These are phyloP conservation scores for Sideroxylon spinosum DNA, from an alignment of 179 eudicot species.

Conservation along the genomic window DNA sequence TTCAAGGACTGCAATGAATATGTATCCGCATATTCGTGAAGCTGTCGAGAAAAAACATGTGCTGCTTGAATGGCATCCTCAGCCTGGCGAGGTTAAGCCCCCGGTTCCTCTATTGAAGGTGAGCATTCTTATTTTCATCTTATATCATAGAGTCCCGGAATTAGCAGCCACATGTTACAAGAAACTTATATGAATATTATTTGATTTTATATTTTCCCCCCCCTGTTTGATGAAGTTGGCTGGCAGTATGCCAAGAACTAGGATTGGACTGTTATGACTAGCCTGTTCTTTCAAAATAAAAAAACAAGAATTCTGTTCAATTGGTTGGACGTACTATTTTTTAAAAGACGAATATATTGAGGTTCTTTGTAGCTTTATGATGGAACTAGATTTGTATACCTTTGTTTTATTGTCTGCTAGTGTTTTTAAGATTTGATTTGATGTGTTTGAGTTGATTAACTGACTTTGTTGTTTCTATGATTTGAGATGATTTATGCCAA, in stretches of 20 bases:
- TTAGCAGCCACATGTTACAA: neutral
- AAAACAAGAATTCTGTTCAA: too few relatives aligned
- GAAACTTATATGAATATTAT: neutral
- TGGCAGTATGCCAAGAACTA: neutral
- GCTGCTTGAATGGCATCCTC: slow-evolving; percentile 96
- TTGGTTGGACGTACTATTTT: too few relatives aligned
- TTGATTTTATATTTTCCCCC: neutral
- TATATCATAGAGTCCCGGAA: neutral
- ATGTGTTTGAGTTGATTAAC: slow-evolving; percentile 8
- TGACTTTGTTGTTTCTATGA: neutral
- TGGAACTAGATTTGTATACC: neutral
- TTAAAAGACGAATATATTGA: neutral
- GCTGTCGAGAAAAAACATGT: slow-evolving; percentile 69
- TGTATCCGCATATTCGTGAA: slow-evolving; percentile 90
- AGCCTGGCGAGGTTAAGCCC: slow-evolving; percentile 90
- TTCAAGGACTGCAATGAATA: slow-evolving; percentile 98
- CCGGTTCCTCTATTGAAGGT: slow-evolving; percentile 96
- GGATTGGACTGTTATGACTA: neutral
- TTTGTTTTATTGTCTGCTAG: neutral
- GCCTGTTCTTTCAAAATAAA: too few relatives aligned
- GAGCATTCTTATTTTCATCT: slow-evolving; percentile 4
- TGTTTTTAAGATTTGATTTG: slow-evolving; percentile 7
- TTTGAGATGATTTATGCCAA: neutral
- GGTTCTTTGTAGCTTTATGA: neutral
- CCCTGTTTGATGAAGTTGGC: neutral